Base-by-base conservation (phyloP, 1,284 basidiomycete species). In the Termitomyces sp. region DNA sequence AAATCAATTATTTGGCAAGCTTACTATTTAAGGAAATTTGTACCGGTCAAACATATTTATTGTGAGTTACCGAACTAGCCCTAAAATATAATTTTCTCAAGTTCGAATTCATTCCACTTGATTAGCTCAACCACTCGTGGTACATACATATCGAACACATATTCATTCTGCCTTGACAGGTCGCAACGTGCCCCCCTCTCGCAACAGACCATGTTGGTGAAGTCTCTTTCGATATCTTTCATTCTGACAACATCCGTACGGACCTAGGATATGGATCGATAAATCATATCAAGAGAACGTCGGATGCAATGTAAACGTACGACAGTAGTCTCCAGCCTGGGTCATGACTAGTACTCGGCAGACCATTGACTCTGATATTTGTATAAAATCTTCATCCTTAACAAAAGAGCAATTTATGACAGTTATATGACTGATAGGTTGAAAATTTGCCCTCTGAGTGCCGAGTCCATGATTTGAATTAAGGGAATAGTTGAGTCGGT, bases 361-460 rank as follows among this genome's bases (percentile, higher is more conserved):
- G n/a, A 69, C 64, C 1, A 78, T 76, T 60, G 73, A 62, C 45
- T 66, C 59, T 16, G 80, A 77, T 13, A 86, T 62, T 46, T 75
- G 70, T 41, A 83, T 54, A 54, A 86, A 73, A 58, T 84, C 78
- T 51, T 69, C 66, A 55, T 84, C 80, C 57, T 73, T 70, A 26
- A 84, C 80, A 53, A 78, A 75, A 14, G 78, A 72, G 62, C 83
- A 84, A 57, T 83, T 78, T 56, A 84, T 79, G 16, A 80, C 72
- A 0, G 76, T 76, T n/a, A 84, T 65, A 60, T 76, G 74, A 45
- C 62, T 59, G 52, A 83, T 72, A 26, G 67, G 58, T 14, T 50
- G 40, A 42, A 28, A 34, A 50, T 54, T 40, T 13, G 47, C 26
- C 45, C n/a, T 28, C 11, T 4, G 33, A 13, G 38, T 40, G 33